Base-by-base conservation (phyloP, 495 filamentous ascomycete genomes). In the Pyrenula aspistea region DNA sequence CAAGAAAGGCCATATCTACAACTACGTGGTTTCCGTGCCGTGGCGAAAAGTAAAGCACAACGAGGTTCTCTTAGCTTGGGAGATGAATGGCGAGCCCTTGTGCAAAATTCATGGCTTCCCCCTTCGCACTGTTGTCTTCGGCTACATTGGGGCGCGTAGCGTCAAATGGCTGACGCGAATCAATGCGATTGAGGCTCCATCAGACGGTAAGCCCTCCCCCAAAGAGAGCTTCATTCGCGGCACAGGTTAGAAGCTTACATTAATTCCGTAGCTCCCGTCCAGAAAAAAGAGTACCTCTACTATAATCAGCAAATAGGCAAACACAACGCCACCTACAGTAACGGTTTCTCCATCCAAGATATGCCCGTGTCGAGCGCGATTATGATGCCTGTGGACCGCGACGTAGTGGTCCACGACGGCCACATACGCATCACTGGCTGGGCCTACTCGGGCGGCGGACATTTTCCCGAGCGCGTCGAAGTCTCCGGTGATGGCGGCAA, bases 351-450 rank as follows among this genome's bases (percentile, higher is more conserved):
- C 48, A 85, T 85, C 59, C 81, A 83, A 61, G 82, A 83, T 12
- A 83, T 83, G 82, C 82, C 82, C 0, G 80, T 85, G 1, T 73
- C 70, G 23, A 77, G 73, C 20, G 82, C 82, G 0, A 83, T 83
- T 56, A 83, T 83, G 70, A 62, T 68, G 2, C 82, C 80, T 0
- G 57, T 64, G 58, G 66, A 75, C n/a, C 78, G 75, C 60, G 68
- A 78, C 21, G 72, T 77, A 22, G 66, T 83, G 52, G 62, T 79
- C 0, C 81, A 83, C 60, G 70, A 78, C 36, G 80, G 80, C 3
- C 70, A 65, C 49, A 78, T 84, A 12, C 66, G 63, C 1, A 53
- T 77, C 23, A 72, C 67, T 24, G 82, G 82, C 2, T 84, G 81
- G 81, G 82, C 82, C 0, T 85, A 82, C 49, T 74, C 70, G 11